Evolutionary conservation across 192 early-diverging fungal genomes (phyloP), one percentile per base, ranked within the genome.

Genomic region (Entomortierella parvispora): DNA sequence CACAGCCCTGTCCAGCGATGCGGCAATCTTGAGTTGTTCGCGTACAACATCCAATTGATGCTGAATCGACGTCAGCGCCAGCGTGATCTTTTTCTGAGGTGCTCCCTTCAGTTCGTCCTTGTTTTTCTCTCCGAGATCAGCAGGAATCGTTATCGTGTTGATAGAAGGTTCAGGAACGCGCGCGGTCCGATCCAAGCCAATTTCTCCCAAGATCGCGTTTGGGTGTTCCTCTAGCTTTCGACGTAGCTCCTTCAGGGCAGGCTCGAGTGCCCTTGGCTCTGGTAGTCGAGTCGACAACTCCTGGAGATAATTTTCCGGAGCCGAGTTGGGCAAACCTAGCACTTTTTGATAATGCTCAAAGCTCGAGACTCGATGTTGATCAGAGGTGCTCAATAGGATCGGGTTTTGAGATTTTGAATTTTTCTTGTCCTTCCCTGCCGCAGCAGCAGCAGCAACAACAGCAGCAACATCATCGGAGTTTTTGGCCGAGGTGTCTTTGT

Each of bases 21-120:
- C 83, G 4, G 94, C 95, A 25, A 98, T 62, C 26, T 84, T 78
- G 10, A 94, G 69, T 72, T 98, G 96, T 34, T 72, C 70, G 10
- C 84, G 80, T 5, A 96, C 86, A 15, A 93, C 42, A 2, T 58
- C 52, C 40, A 88, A 12, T 61, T 92, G 91, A 46, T 83, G 81
- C 14, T 63, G 65, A 28, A 55, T 80, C 44, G 54, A 84, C 28
- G 58, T 84, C 64, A 84, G 82, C 66, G 64, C 74, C 49, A 66
- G 58, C 22, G 52, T 80, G 28, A 79, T 83, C 60, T 86, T 66
- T 32, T 69, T 82, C 26, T 62, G 66, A 20, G 11, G 60, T 45
- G 57, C 56, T 10, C 28, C 45, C 8, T 18, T 47, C 31, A 45
- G 40, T 11, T 70, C 20, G 2, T 58, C 47, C 15, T 52, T 23